A percentile compares a stretch with the other conserved stretches of the same genome.
Conservation (phyloP, 345 rosid species). For the Eucalyptus sp. region DNA sequence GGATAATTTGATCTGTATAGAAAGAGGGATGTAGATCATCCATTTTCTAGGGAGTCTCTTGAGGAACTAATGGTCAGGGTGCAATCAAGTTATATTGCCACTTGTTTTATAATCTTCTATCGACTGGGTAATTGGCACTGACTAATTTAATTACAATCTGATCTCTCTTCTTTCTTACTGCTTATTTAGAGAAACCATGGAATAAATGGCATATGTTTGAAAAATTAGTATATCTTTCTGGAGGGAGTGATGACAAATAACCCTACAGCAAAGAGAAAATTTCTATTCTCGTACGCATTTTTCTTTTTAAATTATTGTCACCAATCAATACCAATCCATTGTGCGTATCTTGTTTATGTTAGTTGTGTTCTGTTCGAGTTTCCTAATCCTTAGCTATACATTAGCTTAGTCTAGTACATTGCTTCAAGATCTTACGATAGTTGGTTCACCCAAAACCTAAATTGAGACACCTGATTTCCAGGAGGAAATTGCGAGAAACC, state of each 20-base stretch:
- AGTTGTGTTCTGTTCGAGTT: neutral
- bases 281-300: neutral
- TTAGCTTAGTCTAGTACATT: neutral
- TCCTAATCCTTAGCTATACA: neutral
- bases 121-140: neutral
- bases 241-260: neutral
- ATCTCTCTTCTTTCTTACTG: neutral
- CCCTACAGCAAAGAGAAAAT: neutral
- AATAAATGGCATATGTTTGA: neutral
- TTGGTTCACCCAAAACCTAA: neutral
- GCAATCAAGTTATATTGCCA: neutral
- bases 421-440: neutral
- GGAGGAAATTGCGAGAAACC: slow-evolving; percentile 48
- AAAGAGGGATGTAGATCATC: neutral
- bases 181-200: neutral
- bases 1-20: neutral
- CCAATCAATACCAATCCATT: neutral
- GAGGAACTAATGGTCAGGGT: neutral
- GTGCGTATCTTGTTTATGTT: neutral
- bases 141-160: neutral
- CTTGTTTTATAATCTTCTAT: neutral
- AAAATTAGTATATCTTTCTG: neutral
- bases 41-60: neutral
- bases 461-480: neutral
- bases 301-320: neutral